Evolutionary conservation across 1,139 yeast genomes (phyloP).

Genomic region (Candida tunisiensis): DNA sequence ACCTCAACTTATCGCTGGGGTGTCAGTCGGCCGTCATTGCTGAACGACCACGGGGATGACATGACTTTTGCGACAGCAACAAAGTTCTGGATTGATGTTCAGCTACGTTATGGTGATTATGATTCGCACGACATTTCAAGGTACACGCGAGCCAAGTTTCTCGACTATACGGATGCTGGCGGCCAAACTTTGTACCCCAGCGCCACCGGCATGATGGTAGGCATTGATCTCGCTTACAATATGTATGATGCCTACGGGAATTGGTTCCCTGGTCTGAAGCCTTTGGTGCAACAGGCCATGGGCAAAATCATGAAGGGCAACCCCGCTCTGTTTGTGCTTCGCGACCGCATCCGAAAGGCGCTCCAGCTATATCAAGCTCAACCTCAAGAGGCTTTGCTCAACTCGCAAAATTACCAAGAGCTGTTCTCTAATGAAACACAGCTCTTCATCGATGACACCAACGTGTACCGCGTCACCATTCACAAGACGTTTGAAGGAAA

Average conservation of each 20-base stretch:
- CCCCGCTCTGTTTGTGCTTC: conserved; percentile 78
- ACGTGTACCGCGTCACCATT: conserved; percentile 86
- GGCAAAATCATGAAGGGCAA: conserved; percentile 87
- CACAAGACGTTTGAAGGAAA: conserved; percentile 92
- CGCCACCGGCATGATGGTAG: conserved; percentile 82
- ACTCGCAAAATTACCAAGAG: conserved; percentile 81
- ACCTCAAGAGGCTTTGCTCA: conserved; percentile 82
- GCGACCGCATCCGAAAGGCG: conserved; percentile 91
- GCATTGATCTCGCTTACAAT: conserved; percentile 87
- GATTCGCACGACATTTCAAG: conserved; percentile 95
- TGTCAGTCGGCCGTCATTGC: conserved; percentile 65
- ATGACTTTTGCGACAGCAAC: conserved; percentile 32
- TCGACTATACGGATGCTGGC: conserved; percentile 89
- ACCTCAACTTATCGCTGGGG: conserved; percentile 72
- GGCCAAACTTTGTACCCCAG: conserved; percentile 78
- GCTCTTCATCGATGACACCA: conserved; percentile 79
- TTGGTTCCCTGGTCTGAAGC: conserved; percentile 93
- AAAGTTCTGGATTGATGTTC: conserved; percentile 92
- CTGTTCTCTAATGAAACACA: conserved; percentile 72
- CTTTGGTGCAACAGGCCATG: conserved; percentile 83
- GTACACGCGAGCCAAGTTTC: conserved; percentile 80
- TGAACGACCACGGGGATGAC: conserved; percentile 28
- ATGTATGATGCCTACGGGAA: conserved; percentile 95
- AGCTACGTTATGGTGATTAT: conserved; percentile 89
- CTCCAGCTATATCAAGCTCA: conserved; percentile 86